A percentile compares a stretch with the other conserved stretches of the same genome.
Conservation (phyloP, 306 rosid species). For the Glycine soja region DNA sequence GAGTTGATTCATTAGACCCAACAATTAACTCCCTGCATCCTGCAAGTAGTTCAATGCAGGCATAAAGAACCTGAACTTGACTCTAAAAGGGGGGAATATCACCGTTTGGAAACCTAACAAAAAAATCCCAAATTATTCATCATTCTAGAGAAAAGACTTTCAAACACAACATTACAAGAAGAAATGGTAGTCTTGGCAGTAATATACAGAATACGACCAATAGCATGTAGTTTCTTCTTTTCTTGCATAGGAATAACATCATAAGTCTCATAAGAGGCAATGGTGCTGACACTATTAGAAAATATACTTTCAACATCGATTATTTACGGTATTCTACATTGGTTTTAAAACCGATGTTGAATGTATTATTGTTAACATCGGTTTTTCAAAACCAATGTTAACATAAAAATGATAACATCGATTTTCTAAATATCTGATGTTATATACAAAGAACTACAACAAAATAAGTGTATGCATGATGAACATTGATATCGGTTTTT, state of each 20-base stretch:
- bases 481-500: no score
- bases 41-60: constrained; percentile 71
- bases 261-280: constrained; percentile 58
- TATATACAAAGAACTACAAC: no score
- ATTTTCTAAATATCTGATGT: no score
- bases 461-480: no score
- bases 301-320: no score
- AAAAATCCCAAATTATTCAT: constrained; percentile 64
- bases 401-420: no score
- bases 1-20: constrained; percentile 48
- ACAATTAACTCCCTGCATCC: constrained; percentile 71
- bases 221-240: constrained; percentile 73
- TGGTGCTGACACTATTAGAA: no score
- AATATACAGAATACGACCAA: constrained; percentile 71
- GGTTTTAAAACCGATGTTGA: no score
- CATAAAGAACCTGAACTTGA: constrained; percentile 82
- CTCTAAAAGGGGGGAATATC: constrained; percentile 41
- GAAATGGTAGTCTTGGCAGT: constrained; percentile 65
- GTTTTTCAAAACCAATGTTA: no score
- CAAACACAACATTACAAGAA: constrained; percentile 71
- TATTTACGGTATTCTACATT: no score
- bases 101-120: constrained; percentile 42
- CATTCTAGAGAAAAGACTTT: constrained; percentile 63
- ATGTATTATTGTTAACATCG: no score
- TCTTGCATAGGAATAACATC: constrained; percentile 63